phyloP scores from a whole-genome alignment of 2,329 filamentous ascomycete species.

The Botrytis hyacinthi region DNA sequence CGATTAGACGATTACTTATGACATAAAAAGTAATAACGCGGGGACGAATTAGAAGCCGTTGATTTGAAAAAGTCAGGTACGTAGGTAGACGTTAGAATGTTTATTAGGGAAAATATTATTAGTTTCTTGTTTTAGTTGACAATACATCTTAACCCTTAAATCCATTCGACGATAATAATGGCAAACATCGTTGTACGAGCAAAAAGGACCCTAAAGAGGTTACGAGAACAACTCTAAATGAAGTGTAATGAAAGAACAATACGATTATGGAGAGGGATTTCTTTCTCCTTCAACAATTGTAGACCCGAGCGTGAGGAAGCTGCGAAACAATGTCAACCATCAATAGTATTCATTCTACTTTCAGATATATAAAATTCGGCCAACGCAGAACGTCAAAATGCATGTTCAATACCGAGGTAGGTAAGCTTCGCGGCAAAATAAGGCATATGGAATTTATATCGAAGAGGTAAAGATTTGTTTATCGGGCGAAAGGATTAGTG shows the following conservation, averaged over 20 bases:
- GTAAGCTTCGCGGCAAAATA: not conserved
- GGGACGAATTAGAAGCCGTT: not conserved
- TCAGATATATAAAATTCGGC: not conserved
- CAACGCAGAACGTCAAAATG: not conserved
- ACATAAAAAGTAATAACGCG: conserved; percentile 10
- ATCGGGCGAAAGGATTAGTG: not conserved
- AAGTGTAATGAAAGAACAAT: not conserved
- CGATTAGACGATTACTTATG: not conserved
- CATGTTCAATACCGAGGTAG: not conserved
- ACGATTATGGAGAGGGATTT: not conserved
- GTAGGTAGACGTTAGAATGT: not conserved
- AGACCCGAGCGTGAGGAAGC: not conserved
- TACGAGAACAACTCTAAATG: not conserved
- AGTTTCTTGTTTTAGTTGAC: not conserved
- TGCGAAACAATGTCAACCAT: not conserved
- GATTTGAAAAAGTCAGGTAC: conserved; percentile 1
- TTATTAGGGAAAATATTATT: not conserved
- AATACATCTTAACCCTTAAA: not conserved
- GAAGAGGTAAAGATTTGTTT: not conserved
- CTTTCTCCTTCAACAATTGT: not conserved
- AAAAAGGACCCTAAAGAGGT: not conserved
- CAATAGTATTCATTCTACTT: not conserved
- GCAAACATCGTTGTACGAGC: not conserved
- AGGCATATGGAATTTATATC: not conserved
- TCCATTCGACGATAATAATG: not conserved